Percentiles rank a stretch among this genome's conserved stretches.
Conservation (phyloP, 148 eudicot species). For the Silene latifolia region DNA sequence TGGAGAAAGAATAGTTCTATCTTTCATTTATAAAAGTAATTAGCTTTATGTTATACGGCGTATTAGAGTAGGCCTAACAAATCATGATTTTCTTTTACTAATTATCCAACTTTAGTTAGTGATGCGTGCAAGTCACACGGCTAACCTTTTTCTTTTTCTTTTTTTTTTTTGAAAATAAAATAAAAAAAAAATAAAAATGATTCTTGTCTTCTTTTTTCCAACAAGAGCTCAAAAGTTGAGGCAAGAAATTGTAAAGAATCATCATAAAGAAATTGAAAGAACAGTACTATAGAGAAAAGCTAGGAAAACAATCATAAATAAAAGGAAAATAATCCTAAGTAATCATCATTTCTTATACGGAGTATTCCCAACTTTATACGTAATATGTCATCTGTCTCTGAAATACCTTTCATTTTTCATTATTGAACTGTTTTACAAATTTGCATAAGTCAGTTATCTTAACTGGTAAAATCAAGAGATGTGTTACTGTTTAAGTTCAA, state of each 20-base stretch:
- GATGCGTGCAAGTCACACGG: constrained; percentile 12
- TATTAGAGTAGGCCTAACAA: constrained; percentile 2
- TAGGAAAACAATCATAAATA: constrained; percentile 3
- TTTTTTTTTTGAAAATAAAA: too few relatives aligned
- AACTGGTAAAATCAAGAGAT: too few relatives aligned
- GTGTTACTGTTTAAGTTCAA: too few relatives aligned
- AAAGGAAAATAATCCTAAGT: background rate
- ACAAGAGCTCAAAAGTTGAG: constrained; percentile 32
- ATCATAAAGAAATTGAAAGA: constrained; percentile 4
- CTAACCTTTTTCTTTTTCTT: too few relatives aligned
- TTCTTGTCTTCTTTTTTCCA: constrained; percentile 30
- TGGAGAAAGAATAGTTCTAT: background rate
- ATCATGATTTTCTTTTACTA: too few relatives aligned
- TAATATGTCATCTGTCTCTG: too few relatives aligned
- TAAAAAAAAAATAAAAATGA: too few relatives aligned
- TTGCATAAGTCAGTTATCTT: too few relatives aligned
- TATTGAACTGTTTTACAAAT: too few relatives aligned
- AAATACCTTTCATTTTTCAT: too few relatives aligned
- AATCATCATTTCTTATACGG: too few relatives aligned
- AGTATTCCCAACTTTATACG: too few relatives aligned
- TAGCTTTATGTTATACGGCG: background rate
- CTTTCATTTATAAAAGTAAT: background rate
- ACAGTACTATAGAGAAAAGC: background rate
- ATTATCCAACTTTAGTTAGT: background rate
- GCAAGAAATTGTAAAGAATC: constrained; percentile 16